phyloP scores from a whole-genome alignment of 1,284 basidiomycete genomes.

The Agroathelia rolfsii region DNA sequence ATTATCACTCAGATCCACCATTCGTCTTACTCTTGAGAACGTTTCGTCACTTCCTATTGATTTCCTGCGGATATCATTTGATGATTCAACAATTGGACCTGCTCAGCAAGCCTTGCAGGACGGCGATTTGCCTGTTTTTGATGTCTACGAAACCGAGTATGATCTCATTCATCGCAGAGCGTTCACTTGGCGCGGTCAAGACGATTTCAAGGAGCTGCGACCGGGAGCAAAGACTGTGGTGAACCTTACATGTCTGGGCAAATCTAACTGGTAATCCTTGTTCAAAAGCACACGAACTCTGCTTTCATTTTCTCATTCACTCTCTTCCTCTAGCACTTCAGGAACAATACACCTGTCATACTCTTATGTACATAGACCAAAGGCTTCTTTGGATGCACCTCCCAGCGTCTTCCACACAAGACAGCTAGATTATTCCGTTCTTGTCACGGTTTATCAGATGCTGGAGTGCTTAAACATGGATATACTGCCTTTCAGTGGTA shows the following conservation, averaged over 20 bases:
- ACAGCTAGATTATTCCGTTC: conserved; percentile 73
- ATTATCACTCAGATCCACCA: conserved; percentile 50
- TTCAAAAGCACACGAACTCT: too few species aligned
- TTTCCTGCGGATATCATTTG: conserved; percentile 77
- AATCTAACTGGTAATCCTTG: conserved; percentile 73
- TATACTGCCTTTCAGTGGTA: conserved; percentile 60
- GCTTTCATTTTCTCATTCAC: conserved; percentile 4
- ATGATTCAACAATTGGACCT: conserved; percentile 77
- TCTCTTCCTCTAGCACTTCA: conserved; percentile 42
- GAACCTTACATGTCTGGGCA: conserved; percentile 73
- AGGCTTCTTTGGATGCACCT: conserved; percentile 22
- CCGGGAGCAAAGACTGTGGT: conserved; percentile 67
- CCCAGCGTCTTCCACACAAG: conserved; percentile 68
- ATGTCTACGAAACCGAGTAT: conserved; percentile 87
- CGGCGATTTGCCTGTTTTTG: conserved; percentile 71
- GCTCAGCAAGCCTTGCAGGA: conserved; percentile 72
- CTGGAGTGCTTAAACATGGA: conserved; percentile 79
- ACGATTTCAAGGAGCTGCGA: conserved; percentile 43
- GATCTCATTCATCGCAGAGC: conserved; percentile 72
- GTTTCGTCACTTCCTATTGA: conserved; percentile 75
- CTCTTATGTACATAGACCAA: conserved; percentile 48
- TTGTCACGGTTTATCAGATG: conserved; percentile 90
- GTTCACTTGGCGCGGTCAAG: conserved; percentile 64
- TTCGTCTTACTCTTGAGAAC: conserved; percentile 85
- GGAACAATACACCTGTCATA: conserved; percentile 82